These are phyloP conservation scores for Stylosanthes scabra DNA, from an alignment of 331 rosid genomes.

Conservation along the genomic window DNA sequence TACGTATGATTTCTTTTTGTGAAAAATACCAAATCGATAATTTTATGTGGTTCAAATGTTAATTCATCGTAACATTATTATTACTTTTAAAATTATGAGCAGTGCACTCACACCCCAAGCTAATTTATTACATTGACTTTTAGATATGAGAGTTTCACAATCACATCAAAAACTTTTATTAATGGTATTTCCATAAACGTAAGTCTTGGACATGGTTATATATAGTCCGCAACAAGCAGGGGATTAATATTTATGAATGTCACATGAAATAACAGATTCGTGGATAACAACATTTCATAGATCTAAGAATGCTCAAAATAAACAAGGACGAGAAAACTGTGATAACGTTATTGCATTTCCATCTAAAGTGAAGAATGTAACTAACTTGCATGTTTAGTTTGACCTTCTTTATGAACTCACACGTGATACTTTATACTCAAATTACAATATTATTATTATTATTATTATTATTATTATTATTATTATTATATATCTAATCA, in stretches of 20 bases:
- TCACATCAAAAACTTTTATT: not conserved
- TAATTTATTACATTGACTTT: not conserved
- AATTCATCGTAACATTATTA: not conserved
- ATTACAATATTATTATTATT: not conserved
- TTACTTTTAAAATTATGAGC: not conserved
- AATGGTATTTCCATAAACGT: not conserved
- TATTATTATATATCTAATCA: too few relatives aligned
- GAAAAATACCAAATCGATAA: too few relatives aligned
- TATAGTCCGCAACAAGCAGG: not conserved
- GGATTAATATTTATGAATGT: not conserved
- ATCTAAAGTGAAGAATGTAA: not conserved
- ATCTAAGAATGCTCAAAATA: not conserved
- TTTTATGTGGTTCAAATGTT: not conserved
- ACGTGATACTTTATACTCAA: not conserved
- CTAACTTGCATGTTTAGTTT: not conserved
- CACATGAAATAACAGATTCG: conserved; percentile 11
- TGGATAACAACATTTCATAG: not conserved
- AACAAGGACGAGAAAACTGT: conserved; percentile 9
- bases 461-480: too few relatives aligned
- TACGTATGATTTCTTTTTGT: too few relatives aligned
- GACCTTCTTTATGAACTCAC: not conserved
- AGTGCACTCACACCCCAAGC: not conserved
- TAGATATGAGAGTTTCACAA: not conserved
- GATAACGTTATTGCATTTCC: not conserved
- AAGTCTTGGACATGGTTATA: not conserved